Percentiles rank a stretch among this genome's conserved stretches.
phyloP scores from a whole-genome alignment of 805 yeast species.

The Lipomyces starkeyi region DNA sequence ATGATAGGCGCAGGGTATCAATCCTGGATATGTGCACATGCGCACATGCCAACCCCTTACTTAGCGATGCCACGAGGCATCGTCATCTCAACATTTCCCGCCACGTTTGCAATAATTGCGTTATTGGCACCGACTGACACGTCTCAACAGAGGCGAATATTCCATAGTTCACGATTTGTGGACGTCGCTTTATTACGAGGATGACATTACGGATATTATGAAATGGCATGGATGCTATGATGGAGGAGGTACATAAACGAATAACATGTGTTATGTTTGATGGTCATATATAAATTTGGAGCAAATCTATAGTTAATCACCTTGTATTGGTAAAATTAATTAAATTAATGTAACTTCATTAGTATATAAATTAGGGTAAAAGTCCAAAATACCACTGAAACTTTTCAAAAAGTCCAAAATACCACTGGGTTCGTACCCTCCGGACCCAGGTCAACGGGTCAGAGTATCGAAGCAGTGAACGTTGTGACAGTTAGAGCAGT shows the following conservation, averaged over 20 bases:
- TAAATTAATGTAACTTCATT: no score
- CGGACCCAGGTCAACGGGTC: no score
- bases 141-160: neutral
- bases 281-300: no score
- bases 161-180: no score
- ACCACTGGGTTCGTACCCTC: neutral
- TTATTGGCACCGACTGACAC: neutral
- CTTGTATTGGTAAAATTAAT: no score
- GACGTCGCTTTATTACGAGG: no score
- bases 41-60: neutral
- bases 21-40: neutral
- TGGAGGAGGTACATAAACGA: no score
- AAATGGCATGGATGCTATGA: no score
- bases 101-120: neutral
- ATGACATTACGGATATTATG: no score
- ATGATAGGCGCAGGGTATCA: neutral
- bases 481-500: no score
- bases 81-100: neutral
- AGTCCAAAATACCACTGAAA: constrained; percentile 7
- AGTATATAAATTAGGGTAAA: neutral
- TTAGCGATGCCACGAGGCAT: neutral
- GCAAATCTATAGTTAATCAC: neutral
- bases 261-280: no score
- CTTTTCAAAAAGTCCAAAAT: constrained; percentile 6
- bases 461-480: no score